Percentiles rank a stretch among this genome's conserved stretches.
phyloP scores from a whole-genome alignment of 345 rosid species.

The Lagerstroemia speciosa region DNA sequence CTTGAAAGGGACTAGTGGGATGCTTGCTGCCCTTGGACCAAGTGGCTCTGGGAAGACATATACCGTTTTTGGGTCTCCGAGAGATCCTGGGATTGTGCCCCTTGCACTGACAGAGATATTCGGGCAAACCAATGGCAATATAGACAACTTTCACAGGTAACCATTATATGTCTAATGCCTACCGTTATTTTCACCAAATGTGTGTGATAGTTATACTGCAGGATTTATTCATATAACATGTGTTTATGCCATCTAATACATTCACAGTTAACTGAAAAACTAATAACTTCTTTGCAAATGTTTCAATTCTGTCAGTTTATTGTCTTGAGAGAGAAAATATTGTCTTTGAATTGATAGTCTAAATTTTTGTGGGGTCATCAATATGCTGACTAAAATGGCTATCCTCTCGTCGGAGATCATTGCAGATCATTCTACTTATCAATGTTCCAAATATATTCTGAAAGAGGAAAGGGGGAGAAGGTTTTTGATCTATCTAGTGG shows the following conservation, averaged over 20 bases:
- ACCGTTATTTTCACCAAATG: background rate
- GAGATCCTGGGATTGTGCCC: constrained; percentile 79
- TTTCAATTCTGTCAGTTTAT: too few species aligned
- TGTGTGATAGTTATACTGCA: too few species aligned
- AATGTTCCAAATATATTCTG: constrained; percentile 73
- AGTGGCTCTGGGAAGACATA: constrained; percentile 95
- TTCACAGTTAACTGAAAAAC: too few species aligned
- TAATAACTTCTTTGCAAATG: too few species aligned
- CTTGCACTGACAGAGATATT: constrained; percentile 55
- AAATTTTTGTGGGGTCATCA: background rate
- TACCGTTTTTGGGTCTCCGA: constrained; percentile 62
- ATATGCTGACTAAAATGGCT: background rate
- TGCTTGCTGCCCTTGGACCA: constrained; percentile 86
- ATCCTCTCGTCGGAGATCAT: background rate
- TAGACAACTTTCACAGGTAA: constrained; percentile 37
- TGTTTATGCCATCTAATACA: too few species aligned
- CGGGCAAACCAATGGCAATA: constrained; percentile 12
- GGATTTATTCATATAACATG: too few species aligned
- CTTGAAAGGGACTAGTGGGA: constrained; percentile 58
- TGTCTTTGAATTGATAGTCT: background rate
- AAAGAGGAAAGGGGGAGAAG: constrained; percentile 77
- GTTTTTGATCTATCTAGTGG: constrained; percentile 56
- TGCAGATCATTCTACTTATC: constrained; percentile 54
- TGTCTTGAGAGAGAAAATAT: background rate
- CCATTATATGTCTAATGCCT: background rate